Base-by-base conservation (phyloP, 805 yeast species). In the Clavispora phyllophila region DNA sequence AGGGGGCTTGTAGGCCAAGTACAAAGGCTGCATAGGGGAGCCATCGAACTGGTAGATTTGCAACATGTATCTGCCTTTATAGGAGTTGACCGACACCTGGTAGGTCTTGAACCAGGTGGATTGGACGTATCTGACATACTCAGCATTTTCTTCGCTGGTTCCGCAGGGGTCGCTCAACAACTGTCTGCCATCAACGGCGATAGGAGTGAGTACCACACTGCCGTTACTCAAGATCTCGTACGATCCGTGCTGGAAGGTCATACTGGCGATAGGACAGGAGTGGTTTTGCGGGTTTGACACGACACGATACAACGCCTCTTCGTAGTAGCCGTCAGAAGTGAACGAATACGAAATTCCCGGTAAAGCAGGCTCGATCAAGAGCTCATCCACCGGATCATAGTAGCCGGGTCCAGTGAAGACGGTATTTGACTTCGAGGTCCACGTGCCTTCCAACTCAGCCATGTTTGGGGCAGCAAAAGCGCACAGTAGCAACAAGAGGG, bases 371-470 rank as follows among this genome's bases (percentile, higher is more conserved):
- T 93, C 99, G 47, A 89, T 87, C 44, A 93, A 70, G 14, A 91
- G 76, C 63, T 93, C 99, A 60, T 91, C 96, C 23, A 89, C 85
- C 2, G 99, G 99, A 62, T 93, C 98, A 61, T 79, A 93, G 60
- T 93, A 93, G 2, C 90, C 85, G 6, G 98, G 96, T 0, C 99
- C 99, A 1, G 99, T 93, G 69, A 91, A 83, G 7, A 93, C 99
- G 10, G 95, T 81, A 62, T 86, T 87, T 10, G 97, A 82, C 63
- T 93, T 93, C 14, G 97, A 84, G 1, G 90, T 65, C 99, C 99
- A 93, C 0, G 99, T 93, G 6, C 99, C 99, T 33, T 72, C 86
- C 37, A 87, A 57, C 51, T 71, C 75, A 15, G 49, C 53, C 67
- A 60, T 68, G 50, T 56, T 65, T 17, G 73, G 72, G 22, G 59